A percentile compares a stretch with the other conserved stretches of the same genome.
phyloP scores from a whole-genome alignment of 2,329 filamentous ascomycete species.

The Capronia americana region DNA sequence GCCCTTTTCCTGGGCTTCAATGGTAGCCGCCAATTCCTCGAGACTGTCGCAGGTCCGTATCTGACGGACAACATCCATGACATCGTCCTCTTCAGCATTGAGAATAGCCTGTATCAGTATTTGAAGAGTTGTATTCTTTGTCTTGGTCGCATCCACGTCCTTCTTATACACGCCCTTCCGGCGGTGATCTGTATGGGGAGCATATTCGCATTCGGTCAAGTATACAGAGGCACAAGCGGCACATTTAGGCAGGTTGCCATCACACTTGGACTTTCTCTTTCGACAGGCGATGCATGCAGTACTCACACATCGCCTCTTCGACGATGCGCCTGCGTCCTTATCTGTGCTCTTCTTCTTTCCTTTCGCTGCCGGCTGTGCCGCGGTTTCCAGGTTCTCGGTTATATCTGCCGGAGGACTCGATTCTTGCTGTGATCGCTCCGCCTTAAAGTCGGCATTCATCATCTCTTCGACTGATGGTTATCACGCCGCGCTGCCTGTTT shows the following conservation, averaged over 20 bases:
- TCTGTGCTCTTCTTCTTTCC: constrained; percentile 44
- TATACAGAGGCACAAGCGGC: constrained; percentile 97
- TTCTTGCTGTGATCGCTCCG: constrained; percentile 17
- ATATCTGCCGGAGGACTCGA: constrained; percentile 5
- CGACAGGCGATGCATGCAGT: constrained; percentile 84
- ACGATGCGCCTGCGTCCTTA: constrained; percentile 41
- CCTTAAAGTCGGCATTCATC: background rate
- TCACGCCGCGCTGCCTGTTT: constrained; percentile 8
- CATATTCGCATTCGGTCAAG: constrained; percentile 78
- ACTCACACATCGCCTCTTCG: constrained; percentile 78
- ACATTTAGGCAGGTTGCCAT: constrained; percentile 88
- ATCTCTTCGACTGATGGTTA: background rate
- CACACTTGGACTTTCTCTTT: constrained; percentile 84
- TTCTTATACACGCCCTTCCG: constrained; percentile 97
- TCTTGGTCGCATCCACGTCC: constrained; percentile 86
- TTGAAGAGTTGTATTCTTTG: constrained; percentile 83
- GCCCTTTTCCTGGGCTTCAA: constrained; percentile 61
- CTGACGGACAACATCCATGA: constrained; percentile 77
- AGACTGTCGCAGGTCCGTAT: constrained; percentile 85
- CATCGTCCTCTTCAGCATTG: constrained; percentile 87
- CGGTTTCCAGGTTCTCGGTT: constrained; percentile 14
- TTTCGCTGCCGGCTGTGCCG: constrained; percentile 30
- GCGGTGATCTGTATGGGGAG: constrained; percentile 93
- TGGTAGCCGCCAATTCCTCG: constrained; percentile 67
- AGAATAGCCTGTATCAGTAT: constrained; percentile 92